Base-by-base conservation (phyloP, 768 basidiomycete genomes). In the Xanthoconium stramineum region DNA sequence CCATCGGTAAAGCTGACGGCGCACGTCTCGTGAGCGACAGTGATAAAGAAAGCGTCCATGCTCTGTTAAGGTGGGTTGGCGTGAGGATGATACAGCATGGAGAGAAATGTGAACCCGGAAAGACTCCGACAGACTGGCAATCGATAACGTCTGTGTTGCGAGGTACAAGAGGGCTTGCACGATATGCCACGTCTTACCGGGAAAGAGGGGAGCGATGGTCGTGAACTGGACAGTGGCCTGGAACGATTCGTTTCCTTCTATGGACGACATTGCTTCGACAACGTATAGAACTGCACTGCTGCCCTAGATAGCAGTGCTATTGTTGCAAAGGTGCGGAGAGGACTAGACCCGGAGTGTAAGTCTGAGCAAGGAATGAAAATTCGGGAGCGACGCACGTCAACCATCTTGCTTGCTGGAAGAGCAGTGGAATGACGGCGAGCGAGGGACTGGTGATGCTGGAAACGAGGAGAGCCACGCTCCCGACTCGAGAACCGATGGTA, bases 391-490 rank as follows among this genome's bases (percentile, higher is more conserved):
- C 65, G 55, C 36, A 66, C 65, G 62, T 67, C 40, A 66, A 44
- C 65, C 65, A 66, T 54, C 65, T 65, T 39, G 65, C 65, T 29
- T 65, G 65, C 20, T 66, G 65, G 44, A 65, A 66, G 3, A 66
- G 54, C 0, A 64, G 45, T 0, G 65, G 65, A 14, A 67, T 58
- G 4, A 66, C 57, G 20, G 60, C 65, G 19, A 66, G 33, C 0
- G 65, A 67, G 3, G 65, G 65, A 0, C 65, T 65, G 0, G 65
- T 66, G 20, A 62, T 67, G 19, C 62, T 66, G 0, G 65, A 66
- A 29, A 66, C 65, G 45, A 66, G 65, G 29, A 66, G 65, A 9
- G 65, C 65, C 3, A 66, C 62, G 11, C 65, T 67, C 30, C 65
- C 65, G 2, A 67, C n/a, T n/a, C n/a, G 33, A 36, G 59, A 64